These are phyloP conservation scores for Emergomyces pasteurianus DNA, from an alignment of 2,329 filamentous ascomycete species.

Conservation along the genomic window DNA sequence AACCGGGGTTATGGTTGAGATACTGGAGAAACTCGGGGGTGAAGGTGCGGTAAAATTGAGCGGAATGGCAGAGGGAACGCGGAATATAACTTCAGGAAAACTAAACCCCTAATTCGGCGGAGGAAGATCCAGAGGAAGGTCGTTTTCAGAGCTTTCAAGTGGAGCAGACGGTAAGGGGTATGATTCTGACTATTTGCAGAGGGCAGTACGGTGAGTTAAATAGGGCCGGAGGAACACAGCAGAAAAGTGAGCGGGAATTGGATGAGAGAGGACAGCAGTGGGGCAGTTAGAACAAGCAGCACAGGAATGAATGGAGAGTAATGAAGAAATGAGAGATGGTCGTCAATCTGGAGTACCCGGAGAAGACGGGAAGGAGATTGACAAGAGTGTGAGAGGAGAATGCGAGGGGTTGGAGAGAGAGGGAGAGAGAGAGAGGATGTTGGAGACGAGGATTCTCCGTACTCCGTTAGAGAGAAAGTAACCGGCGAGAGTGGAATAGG, in stretches of 20 bases:
- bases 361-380: constrained; percentile 10
- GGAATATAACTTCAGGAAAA: not conserved
- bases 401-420: constrained; percentile 4
- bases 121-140: constrained; percentile 10
- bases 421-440: not conserved
- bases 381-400: constrained; percentile 3
- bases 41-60: not conserved
- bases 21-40: too few relatives aligned
- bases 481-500: not conserved
- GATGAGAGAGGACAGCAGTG: constrained; percentile 7
- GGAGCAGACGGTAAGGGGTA: not conserved
- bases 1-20: not conserved
- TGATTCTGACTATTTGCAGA: not conserved
- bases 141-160: not conserved
- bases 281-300: not conserved
- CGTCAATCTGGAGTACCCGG: constrained; percentile 6
- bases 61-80: not conserved
- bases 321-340: not conserved
- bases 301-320: not conserved
- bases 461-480: too few relatives aligned
- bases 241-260: not conserved
- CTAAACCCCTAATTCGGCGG: constrained; percentile 1
- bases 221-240: constrained; percentile 6
- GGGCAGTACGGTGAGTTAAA: not conserved
- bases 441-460: not conserved